phyloP scores from a whole-genome alignment of 768 basidiomycete genomes.

The Xerocomellus intermedius region DNA sequence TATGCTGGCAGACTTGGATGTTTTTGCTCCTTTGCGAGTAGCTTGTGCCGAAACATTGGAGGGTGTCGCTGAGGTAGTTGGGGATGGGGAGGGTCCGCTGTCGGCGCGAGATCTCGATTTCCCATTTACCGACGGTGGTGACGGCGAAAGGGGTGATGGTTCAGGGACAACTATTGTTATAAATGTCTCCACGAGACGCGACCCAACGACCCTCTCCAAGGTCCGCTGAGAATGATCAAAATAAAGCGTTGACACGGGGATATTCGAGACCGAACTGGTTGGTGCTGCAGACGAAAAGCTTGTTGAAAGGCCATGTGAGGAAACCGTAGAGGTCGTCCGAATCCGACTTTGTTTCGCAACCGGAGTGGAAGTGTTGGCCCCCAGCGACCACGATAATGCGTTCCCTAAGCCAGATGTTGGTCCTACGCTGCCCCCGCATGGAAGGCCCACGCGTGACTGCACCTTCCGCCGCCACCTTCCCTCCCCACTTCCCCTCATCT shows the following conservation, averaged over 20 bases:
- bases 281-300: conserved; percentile 6
- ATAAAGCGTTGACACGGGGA: conserved; percentile 36
- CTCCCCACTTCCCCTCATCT: conserved; percentile 28
- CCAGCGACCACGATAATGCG: conserved; percentile 16
- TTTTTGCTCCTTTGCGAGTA: conserved; percentile 13
- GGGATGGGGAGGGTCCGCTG: conserved; percentile 22
- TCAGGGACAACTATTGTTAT: conserved; percentile 52
- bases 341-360: conserved; percentile 38
- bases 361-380: conserved; percentile 23
- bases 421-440: conserved; percentile 18
- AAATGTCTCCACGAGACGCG: conserved; percentile 78
- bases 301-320: conserved; percentile 31
- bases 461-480: conserved; percentile 43
- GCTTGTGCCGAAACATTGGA: conserved; percentile 3
- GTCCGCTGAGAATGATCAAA: conserved; percentile 64
- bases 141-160: conserved; percentile 22
- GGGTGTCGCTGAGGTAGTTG: background rate
- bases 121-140: conserved; percentile 27
- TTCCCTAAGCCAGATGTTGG: conserved; percentile 9
- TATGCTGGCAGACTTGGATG: conserved; percentile 15
- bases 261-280: conserved; percentile 6
- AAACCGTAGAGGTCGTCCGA: conserved; percentile 54
- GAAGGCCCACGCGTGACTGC: conserved; percentile 46
- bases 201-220: conserved; percentile 67
- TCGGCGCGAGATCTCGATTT: conserved; percentile 25